Evolutionary conservation across 2,329 filamentous ascomycete genomes (phyloP).

Genomic region (Exophiala bonariae): DNA sequence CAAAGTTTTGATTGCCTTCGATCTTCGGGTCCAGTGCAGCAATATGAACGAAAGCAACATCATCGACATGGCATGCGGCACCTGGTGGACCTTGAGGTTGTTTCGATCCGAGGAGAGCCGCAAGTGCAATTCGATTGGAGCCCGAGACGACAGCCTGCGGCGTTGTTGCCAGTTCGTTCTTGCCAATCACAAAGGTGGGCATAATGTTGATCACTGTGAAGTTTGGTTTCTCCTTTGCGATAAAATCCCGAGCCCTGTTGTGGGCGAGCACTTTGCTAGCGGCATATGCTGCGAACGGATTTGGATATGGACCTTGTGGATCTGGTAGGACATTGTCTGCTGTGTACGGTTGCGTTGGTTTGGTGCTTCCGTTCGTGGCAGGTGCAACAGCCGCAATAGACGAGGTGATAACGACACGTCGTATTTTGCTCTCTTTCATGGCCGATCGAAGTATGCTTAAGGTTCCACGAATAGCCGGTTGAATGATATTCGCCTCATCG

Average conservation of each 20-base stretch:
- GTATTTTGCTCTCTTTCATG: conserved; percentile 65
- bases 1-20: conserved; percentile 21
- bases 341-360: conserved; percentile 36
- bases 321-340: conserved; percentile 30
- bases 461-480: conserved; percentile 64
- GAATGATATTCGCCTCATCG: conserved; percentile 42
- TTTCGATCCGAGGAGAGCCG: conserved; percentile 11
- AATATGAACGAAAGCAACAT: conserved; percentile 34
- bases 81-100: conserved; percentile 10
- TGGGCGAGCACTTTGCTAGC: conserved; percentile 66
- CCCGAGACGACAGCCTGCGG: conserved; percentile 17
- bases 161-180: conserved; percentile 31
- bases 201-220: conserved; percentile 65
- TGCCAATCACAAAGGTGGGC: conserved; percentile 62
- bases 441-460: conserved; percentile 60
- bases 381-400: conserved; percentile 65
- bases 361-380: conserved; percentile 35
- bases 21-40: conserved; percentile 26
- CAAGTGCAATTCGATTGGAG: conserved; percentile 27
- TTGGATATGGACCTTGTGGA: conserved; percentile 27
- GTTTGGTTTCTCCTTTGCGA: conserved; percentile 55
- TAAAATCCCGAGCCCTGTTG: conserved; percentile 64
- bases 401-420: conserved; percentile 70
- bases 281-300: conserved; percentile 38
- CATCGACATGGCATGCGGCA: conserved; percentile 30